Evolutionary conservation across 2,329 filamentous ascomycete genomes (phyloP).

Genomic region (Monosporascus sp.): DNA sequence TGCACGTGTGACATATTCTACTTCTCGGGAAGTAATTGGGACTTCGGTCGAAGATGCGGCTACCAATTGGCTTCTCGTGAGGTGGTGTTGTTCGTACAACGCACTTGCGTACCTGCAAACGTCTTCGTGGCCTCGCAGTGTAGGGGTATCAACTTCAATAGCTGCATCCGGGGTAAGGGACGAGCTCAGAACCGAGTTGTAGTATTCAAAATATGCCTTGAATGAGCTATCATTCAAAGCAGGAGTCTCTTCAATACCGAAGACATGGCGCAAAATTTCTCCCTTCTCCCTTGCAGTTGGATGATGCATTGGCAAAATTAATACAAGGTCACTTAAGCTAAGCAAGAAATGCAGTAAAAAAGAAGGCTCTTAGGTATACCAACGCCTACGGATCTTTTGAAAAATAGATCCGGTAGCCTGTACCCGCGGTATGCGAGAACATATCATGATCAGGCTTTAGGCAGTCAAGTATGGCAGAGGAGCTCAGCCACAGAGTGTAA

Average conservation of each 20-base stretch:
- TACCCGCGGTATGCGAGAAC: too few relatives aligned
- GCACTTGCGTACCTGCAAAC: background rate
- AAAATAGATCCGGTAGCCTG: background rate
- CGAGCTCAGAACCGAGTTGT: background rate
- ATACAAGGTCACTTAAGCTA: too few relatives aligned
- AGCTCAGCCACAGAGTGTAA: too few relatives aligned
- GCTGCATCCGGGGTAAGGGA: background rate
- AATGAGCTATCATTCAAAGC: background rate
- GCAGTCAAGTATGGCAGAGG: too few relatives aligned
- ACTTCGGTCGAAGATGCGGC: background rate
- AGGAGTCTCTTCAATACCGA: background rate
- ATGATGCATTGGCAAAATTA: background rate
- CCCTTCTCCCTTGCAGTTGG: background rate
- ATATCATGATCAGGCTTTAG: too few relatives aligned
- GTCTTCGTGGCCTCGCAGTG: background rate
- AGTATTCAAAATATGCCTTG: background rate
- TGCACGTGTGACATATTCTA: background rate
- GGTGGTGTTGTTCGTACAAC: background rate
- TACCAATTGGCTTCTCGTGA: background rate
- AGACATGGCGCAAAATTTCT: background rate
- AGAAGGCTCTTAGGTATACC: too few relatives aligned
- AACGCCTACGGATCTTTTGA: too few relatives aligned
- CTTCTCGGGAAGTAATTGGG: background rate
- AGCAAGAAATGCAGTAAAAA: too few relatives aligned
- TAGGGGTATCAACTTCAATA: background rate